Evolutionary conservation across 1,284 basidiomycete genomes (phyloP), one percentile per base, ranked within the genome.

Genomic region (Papiliotrema fonsecae): DNA sequence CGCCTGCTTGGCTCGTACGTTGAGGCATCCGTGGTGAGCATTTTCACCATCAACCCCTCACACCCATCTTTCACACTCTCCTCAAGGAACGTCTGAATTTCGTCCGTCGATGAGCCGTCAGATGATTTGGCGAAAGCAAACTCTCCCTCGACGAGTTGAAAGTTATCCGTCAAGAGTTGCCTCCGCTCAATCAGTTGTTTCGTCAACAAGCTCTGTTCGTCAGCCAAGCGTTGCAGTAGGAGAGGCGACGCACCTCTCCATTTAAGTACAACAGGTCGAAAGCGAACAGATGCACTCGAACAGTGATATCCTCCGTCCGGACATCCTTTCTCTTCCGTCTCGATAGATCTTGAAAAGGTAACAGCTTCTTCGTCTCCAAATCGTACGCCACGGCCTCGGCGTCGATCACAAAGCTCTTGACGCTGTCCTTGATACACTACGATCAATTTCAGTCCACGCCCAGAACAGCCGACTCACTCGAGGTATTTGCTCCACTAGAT

Each of bases 11-110:
- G 96, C 72, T 97, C 92, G 70, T 99, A 99, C 60, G 83, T 88
- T 65, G 93, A 91, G 14, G 86, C 86, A 32, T 88, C 83, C 22
- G 84, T 88, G 34, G 92, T 87, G 13, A 98, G 78, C 90, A 97
- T 96, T 76, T 99, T 99, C 54, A 99, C 91, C 96, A 99, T 97
- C 42, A 99, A 79, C 3, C 96, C 96, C 72, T 99, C 96, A 72
- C 96, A 98, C 1, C 94, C 92, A 66, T 97, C 92, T 68, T 92
- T 94, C 57, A 99, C 89, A 69, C 88, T 93, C 60, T 92, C 87
- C 64, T 98, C 96, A 16, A 99, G 76, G 79, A 99, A 97, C 0
- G 81, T 72, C 65, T 96, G 91, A 47, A 99, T 97, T 65, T 97
- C 92, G 39, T 98, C 96, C 0, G 84, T 86, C 6, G 86, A 88